A percentile compares a stretch with the other conserved stretches of the same genome.
Evolutionary conservation across 495 filamentous ascomycete genomes (phyloP).

Genomic region (Aspergillus sclerotioniger): DNA sequence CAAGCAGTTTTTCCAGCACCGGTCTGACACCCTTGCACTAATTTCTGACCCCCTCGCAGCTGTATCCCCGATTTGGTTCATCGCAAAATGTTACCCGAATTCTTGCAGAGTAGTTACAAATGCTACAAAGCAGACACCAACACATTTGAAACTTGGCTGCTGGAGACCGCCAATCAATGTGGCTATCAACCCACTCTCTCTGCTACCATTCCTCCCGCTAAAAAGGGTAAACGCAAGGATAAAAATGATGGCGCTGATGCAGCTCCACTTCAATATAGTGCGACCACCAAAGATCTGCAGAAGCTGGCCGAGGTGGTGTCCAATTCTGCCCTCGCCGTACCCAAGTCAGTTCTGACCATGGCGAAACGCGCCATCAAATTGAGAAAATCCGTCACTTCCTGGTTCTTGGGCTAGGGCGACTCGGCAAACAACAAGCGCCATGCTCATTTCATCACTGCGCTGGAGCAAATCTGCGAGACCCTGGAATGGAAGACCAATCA

Average conservation of each 20-base stretch:
- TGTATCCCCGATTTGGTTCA: too few relatives aligned
- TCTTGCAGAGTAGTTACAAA: slow-evolving; percentile 39
- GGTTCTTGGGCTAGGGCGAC: slow-evolving; percentile 29
- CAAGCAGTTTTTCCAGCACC: too few relatives aligned
- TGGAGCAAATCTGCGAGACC: slow-evolving; percentile 28
- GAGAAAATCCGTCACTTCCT: slow-evolving; percentile 30
- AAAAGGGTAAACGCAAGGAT: slow-evolving; percentile 22
- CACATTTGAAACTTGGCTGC: slow-evolving; percentile 49
- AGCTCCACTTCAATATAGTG: slow-evolving; percentile 20
- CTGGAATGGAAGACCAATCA: slow-evolving; percentile 27
- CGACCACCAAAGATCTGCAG: slow-evolving; percentile 29
- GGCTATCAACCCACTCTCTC: slow-evolving; percentile 26
- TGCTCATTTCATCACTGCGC: slow-evolving; percentile 28
- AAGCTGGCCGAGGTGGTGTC: slow-evolving; percentile 29
- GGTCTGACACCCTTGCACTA: too few relatives aligned
- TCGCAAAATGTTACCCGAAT: slow-evolving; percentile 28
- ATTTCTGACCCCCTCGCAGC: too few relatives aligned
- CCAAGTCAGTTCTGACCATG: slow-evolving; percentile 23
- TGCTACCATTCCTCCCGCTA: slow-evolving; percentile 13
- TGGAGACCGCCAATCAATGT: slow-evolving; percentile 40
- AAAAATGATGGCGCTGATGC: slow-evolving; percentile 17
- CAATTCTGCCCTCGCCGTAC: slow-evolving; percentile 25
- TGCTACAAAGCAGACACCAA: slow-evolving; percentile 52
- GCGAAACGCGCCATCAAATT: slow-evolving; percentile 31
- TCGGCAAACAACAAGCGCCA: slow-evolving; percentile 21